Evolutionary conservation across 768 basidiomycete species (phyloP).

Genomic region (Termitomyces titanicus): DNA sequence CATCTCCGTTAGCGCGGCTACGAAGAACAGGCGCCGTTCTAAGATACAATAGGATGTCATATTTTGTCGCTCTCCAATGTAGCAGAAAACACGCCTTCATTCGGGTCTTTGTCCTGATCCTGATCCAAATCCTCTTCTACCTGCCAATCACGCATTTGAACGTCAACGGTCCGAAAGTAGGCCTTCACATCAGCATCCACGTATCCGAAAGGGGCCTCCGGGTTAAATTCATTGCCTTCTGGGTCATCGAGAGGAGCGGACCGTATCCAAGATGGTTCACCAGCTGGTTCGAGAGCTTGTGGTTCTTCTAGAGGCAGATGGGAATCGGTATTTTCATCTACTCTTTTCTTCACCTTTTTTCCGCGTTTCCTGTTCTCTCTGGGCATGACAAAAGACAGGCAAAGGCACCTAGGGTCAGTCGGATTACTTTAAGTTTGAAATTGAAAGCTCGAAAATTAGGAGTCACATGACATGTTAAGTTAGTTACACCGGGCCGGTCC

Average conservation of each 20-base stretch:
- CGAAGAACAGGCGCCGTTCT: conserved; percentile 77
- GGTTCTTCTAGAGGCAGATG: conserved; percentile 17
- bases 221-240: conserved; percentile 36
- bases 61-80: neutral
- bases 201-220: conserved; percentile 84
- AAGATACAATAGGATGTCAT: neutral
- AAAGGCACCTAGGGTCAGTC: neutral
- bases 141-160: conserved; percentile 87
- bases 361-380: conserved; percentile 18
- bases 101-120: conserved; percentile 53
- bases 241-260: conserved; percentile 28
- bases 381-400: conserved; percentile 7
- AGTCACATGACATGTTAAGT: too few species aligned
- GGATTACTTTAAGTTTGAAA: neutral
- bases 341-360: conserved; percentile 15
- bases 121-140: conserved; percentile 37
- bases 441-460: too few species aligned
- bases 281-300: conserved; percentile 16
- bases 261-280: conserved; percentile 72
- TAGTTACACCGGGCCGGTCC: too few species aligned
- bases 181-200: conserved; percentile 89
- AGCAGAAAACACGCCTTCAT: conserved; percentile 50
- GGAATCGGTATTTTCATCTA: neutral
- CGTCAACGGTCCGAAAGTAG: conserved; percentile 87
- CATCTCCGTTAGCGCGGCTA: conserved; percentile 84